These are phyloP conservation scores for Linnemannia zychae DNA, from an alignment of 192 early-diverging fungal genomes.

Conservation along the genomic window DNA sequence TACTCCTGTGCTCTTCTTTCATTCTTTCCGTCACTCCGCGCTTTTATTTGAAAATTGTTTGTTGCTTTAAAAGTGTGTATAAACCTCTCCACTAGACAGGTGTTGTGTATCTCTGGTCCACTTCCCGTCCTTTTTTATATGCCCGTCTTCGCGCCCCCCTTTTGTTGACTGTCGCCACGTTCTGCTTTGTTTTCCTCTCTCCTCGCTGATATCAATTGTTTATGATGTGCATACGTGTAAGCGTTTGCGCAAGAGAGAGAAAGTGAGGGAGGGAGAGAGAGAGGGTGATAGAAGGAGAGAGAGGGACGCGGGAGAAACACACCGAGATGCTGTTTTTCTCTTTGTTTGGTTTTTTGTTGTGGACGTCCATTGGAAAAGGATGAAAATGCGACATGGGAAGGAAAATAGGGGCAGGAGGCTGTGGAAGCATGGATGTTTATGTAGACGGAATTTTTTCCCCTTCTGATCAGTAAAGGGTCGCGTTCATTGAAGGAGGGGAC, in stretches of 20 bases:
- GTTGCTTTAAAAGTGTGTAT: neutral
- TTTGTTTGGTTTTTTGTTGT: neutral
- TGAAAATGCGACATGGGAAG: neutral
- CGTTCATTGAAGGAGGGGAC: too few species aligned
- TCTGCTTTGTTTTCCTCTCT: neutral
- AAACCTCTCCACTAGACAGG: neutral
- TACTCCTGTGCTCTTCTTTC: too few species aligned
- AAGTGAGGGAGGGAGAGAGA: neutral
- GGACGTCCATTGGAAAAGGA: neutral
- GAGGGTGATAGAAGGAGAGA: neutral
- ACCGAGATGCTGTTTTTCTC: too few species aligned
- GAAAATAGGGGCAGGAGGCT: neutral
- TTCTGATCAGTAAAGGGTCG: too few species aligned
- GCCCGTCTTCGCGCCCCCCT: neutral
- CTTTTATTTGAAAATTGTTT: too few species aligned
- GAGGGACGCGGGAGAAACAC: too few species aligned
- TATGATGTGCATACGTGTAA: neutral
- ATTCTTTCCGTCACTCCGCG: too few species aligned
- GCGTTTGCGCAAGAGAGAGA: neutral
- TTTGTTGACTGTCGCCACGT: slow-evolving; percentile 1
- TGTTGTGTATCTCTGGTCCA: neutral
- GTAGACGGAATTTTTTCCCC: too few species aligned
- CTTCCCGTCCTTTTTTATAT: neutral
- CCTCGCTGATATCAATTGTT: neutral
- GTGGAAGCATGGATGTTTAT: too few species aligned